These are phyloP conservation scores for Phytophthora pistaciae DNA, from an alignment of 352 stramenopile species.

Conservation along the genomic window DNA sequence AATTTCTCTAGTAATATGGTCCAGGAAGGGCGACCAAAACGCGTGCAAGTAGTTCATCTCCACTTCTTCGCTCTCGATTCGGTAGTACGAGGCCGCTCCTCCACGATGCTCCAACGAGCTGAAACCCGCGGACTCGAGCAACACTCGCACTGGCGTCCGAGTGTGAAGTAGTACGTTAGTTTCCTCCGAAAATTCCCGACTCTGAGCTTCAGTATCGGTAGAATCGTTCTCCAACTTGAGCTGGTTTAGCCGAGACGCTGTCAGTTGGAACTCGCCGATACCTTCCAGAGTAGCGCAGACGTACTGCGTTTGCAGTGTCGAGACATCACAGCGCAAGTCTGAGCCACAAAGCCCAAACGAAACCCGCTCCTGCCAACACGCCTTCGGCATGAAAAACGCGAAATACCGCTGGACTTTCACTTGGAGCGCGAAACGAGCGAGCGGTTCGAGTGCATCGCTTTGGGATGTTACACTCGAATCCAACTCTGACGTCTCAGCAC, in stretches of 20 bases:
- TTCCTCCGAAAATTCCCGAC: slow-evolving; percentile 35
- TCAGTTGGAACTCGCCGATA: slow-evolving; percentile 47
- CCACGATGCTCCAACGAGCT: slow-evolving; percentile 54
- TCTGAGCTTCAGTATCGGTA: neutral
- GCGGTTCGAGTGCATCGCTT: neutral
- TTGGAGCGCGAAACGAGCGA: slow-evolving; percentile 45
- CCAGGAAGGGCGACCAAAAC: slow-evolving; percentile 51
- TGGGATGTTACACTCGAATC: neutral
- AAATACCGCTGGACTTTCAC: slow-evolving; percentile 63
- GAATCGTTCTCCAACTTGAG: neutral
- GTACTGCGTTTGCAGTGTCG: slow-evolving; percentile 47
- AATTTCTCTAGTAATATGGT: slow-evolving; percentile 71
- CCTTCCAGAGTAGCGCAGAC: slow-evolving; percentile 42
- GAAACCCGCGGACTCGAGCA: slow-evolving; percentile 58
- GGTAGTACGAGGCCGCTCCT: slow-evolving; percentile 52
- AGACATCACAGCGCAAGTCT: slow-evolving; percentile 49
- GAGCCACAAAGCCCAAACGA: slow-evolving; percentile 52
- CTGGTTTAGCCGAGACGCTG: slow-evolving; percentile 49
- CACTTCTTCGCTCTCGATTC: slow-evolving; percentile 47
- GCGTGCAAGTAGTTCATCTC: slow-evolving; percentile 71
- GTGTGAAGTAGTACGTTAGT: slow-evolving; percentile 52
- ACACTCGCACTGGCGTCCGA: slow-evolving; percentile 38
- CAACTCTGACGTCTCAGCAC: neutral
- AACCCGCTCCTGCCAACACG: slow-evolving; percentile 47
- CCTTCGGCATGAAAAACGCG: slow-evolving; percentile 63